A percentile compares a stretch with the other conserved stretches of the same genome.
Conservation (phyloP, 2,329 filamentous ascomycete species). For the Meredithiella fracta region DNA sequence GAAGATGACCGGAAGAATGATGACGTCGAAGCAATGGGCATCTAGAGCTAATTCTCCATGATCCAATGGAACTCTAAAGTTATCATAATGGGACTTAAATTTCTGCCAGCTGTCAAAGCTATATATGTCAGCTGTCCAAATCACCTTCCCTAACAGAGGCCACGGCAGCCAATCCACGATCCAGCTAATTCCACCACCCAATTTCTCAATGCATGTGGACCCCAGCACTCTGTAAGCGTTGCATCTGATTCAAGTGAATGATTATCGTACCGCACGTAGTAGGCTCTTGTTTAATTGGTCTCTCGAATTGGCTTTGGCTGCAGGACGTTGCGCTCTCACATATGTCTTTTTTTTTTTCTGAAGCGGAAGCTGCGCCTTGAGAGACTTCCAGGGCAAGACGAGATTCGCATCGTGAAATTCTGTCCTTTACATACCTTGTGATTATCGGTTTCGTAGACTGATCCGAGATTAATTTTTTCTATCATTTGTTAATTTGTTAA, state of each 20-base stretch:
- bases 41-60: not conserved
- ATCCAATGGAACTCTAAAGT: not conserved
- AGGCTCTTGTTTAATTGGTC: constrained; percentile 1
- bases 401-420: not conserved
- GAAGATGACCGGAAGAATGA: not conserved
- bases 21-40: not conserved
- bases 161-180: not conserved
- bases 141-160: not conserved
- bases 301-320: not conserved
- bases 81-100: not conserved
- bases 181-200: too few relatives aligned
- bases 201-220: too few relatives aligned
- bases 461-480: not conserved
- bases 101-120: constrained; percentile 4
- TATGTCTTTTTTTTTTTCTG: constrained; percentile 1
- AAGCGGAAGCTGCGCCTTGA: not conserved
- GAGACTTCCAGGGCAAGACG: not conserved
- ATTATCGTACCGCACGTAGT: not conserved
- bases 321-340: not conserved
- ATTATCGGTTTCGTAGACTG: not conserved
- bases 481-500: not conserved
- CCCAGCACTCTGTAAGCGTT: not conserved
- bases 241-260: not conserved
- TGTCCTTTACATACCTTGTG: not conserved
- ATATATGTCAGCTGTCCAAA: not conserved